Conservation (phyloP, 139 green algal genomes). For the Volvox reticuliferus region DNA sequence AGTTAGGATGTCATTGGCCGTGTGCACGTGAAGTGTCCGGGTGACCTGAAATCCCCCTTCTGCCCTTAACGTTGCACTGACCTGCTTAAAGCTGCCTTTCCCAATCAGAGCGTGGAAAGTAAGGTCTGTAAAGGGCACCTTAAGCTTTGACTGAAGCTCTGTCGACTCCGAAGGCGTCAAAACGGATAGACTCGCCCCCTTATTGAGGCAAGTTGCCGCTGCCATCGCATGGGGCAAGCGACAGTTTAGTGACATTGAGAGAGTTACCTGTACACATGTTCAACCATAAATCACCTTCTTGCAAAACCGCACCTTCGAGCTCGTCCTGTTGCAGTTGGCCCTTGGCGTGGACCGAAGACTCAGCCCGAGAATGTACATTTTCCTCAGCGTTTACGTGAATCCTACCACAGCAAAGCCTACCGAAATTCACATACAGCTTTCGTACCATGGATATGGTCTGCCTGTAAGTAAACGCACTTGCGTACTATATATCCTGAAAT, state of each 20-base stretch:
- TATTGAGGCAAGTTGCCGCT: background rate
- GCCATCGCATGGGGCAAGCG: too few relatives aligned
- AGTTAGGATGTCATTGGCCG: background rate
- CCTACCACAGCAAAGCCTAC: background rate
- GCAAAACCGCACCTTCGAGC: background rate
- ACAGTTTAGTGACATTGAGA: background rate
- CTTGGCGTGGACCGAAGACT: background rate
- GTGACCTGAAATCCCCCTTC: background rate
- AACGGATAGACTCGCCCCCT: background rate
- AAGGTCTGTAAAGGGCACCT: constrained; percentile 50
- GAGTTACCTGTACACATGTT: background rate
- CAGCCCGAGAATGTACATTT: background rate
- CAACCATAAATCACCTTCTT: background rate
- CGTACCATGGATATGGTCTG: background rate
- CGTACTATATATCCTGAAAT: background rate
- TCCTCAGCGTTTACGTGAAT: background rate
- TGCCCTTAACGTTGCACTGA: background rate
- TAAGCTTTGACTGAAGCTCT: constrained; percentile 1
- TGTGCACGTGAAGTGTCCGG: too few relatives aligned
- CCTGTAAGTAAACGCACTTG: background rate
- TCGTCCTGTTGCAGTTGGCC: background rate
- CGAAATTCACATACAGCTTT: background rate
- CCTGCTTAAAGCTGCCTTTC: constrained; percentile 60
- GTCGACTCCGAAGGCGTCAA: background rate
- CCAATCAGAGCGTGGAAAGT: constrained; percentile 62